Evolutionary conservation across 495 filamentous ascomycete species (phyloP), one percentile per base, ranked within the genome.

Genomic region (Aspergillus avenaceus): DNA sequence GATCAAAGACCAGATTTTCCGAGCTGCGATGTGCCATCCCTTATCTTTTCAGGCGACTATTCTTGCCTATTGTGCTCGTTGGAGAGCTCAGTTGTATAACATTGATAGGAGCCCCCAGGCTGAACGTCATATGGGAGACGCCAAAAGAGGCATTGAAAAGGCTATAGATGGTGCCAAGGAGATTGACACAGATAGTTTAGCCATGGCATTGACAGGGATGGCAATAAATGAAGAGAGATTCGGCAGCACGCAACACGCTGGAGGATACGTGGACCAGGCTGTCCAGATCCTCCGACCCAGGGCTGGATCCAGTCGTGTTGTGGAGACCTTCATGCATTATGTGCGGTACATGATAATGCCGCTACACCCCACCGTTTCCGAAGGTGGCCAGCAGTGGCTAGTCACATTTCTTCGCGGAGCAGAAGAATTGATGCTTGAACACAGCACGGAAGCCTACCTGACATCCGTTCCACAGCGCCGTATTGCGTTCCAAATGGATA

Each of bases 221-320:
- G 68, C 71, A 6, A 50, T 76, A 11, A 57, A 65, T n/a, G 72
- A 76, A 50, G 65, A 72, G 37, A 67, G 72, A 27, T 76, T 71
- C 31, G 72, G 72, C 2, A 57, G 47, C 44, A 67, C 65, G 36
- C 27, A 58, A 14, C 43, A 58, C 21, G 64, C 64, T 12, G 48
- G 59, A 26, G 25, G 38, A 4, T 72, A 69, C 49, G 58, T 62
- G 1, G 51, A 69, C 11, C 60, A 57, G 27, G 72, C 71, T 8
- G 49, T 63, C 9, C 61, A 62, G 26, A 51, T 72, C 16, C 48
- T 72, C 40, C 64, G 71, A 21, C 53, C 62, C 0, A 64, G 63
- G 2, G 50, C 61, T 7, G 66, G 65, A 22, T 50, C 45, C 14
- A 63, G 59, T 31, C 41, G 32, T 11, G 22, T 58, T 0, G 64